Percentiles rank a stretch among this genome's conserved stretches.
Conservation (phyloP, 2,329 filamentous ascomycete species). For the Lanzia echinophila region DNA sequence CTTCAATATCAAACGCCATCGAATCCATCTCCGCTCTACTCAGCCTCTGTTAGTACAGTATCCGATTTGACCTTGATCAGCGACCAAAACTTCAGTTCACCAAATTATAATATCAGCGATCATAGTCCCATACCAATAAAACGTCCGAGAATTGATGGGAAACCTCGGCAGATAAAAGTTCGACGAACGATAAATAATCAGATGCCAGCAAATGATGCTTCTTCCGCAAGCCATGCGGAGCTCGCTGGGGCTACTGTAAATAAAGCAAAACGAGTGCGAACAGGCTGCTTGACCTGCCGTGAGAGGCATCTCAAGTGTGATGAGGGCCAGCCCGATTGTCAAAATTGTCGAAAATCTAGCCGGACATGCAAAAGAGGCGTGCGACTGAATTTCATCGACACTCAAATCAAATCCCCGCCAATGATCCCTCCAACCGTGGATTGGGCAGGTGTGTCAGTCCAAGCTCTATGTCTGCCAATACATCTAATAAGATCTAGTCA, state of each 20-base stretch:
- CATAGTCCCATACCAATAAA: slow-evolving; percentile 21
- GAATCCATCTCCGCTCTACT: slow-evolving; percentile 23
- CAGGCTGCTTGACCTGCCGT: slow-evolving; percentile 84
- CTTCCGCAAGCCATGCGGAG: slow-evolving; percentile 15
- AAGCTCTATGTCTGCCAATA: neutral
- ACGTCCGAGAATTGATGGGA: slow-evolving; percentile 17
- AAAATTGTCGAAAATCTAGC: slow-evolving; percentile 85
- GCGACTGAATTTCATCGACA: slow-evolving; percentile 86
- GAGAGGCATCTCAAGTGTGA: slow-evolving; percentile 90
- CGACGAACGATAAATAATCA: slow-evolving; percentile 16
- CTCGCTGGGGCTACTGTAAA: slow-evolving; percentile 16
- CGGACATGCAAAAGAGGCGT: slow-evolving; percentile 80
- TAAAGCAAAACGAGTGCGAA: slow-evolving; percentile 81
- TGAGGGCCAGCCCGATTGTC: slow-evolving; percentile 35
- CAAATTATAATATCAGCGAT: slow-evolving; percentile 16
- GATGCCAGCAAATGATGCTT: slow-evolving; percentile 24
- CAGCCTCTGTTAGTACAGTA: slow-evolving; percentile 20
- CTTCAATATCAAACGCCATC: slow-evolving; percentile 21
- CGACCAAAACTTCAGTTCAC: slow-evolving; percentile 25
- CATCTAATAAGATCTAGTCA: slow-evolving; percentile 39
- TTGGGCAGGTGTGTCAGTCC: slow-evolving; percentile 47
- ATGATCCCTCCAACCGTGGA: slow-evolving; percentile 55
- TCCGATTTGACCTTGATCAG: slow-evolving; percentile 25
- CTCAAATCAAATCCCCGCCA: slow-evolving; percentile 61
- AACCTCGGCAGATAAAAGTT: slow-evolving; percentile 10